phyloP scores from a whole-genome alignment of 768 basidiomycete species.

The Lactarius sp. region DNA sequence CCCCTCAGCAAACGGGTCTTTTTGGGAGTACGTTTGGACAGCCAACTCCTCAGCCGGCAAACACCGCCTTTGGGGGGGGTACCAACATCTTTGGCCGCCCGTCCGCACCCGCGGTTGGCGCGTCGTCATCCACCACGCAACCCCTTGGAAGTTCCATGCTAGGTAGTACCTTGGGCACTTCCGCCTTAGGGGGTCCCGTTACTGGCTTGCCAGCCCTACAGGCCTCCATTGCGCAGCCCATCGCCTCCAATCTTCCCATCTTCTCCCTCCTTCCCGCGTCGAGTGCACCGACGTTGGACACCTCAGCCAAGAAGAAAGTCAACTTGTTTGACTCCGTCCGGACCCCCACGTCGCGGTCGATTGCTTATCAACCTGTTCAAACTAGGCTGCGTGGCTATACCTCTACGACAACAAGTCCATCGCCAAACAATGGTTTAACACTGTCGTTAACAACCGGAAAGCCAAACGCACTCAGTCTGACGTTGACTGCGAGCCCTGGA shows the following conservation, averaged over 20 bases:
- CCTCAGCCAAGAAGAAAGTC: conserved; percentile 66
- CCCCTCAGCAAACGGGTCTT: conserved; percentile 24
- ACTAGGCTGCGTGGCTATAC: conserved; percentile 70
- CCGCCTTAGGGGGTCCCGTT: conserved; percentile 41
- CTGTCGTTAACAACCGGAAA: conserved; percentile 47
- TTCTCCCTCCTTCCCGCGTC: conserved; percentile 73
- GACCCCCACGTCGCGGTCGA: conserved; percentile 60
- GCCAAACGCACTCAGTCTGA: conserved; percentile 50
- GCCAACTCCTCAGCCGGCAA: conserved; percentile 33
- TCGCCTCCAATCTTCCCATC: conserved; percentile 64
- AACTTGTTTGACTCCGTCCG: conserved; percentile 75
- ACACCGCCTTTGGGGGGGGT: conserved; percentile 25
- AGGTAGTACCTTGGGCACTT: conserved; percentile 45
- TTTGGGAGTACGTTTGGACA: conserved; percentile 46
- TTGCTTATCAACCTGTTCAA: conserved; percentile 59
- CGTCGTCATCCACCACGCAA: conserved; percentile 4
- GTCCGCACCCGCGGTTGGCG: conserved; percentile 12
- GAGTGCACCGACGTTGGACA: conserved; percentile 55
- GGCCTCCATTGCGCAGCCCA: conserved; percentile 85
- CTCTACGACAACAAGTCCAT: conserved; percentile 39
- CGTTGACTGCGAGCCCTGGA: conserved; percentile 37
- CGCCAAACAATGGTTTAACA: conserved; percentile 35
- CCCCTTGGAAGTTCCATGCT: conserved; percentile 37
- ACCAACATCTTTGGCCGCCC: conserved; percentile 28
- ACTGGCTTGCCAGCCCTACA: conserved; percentile 49